Base-by-base conservation (phyloP, 1,284 basidiomycete genomes). In the Cystobasidium pallidum region DNA sequence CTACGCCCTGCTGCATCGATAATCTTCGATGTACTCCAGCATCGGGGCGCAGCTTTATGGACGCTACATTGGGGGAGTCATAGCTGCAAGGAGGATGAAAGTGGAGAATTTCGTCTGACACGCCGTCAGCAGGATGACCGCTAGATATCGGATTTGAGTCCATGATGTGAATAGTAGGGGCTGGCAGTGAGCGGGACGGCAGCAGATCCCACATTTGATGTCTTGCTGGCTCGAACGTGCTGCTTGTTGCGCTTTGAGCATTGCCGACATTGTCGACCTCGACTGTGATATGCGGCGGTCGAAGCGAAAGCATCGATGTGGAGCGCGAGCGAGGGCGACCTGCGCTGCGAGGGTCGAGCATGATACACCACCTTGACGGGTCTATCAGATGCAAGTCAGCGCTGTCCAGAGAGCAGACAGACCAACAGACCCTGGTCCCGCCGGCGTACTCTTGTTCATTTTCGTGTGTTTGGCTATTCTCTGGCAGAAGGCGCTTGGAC, bases 131-230 rank as follows among this genome's bases (percentile, higher is more conserved):
- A 34, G 28, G 36, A 13, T 10, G 57, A 41, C 19, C 32, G 21
- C 4, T 13, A 39, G 13, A 19, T 13, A 19, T 24, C 17, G 32
- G n/a, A 2, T 11, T 39, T 3, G 32, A 17, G 36, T 58, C 24
- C 32, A 58, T 39, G 32, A 58, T 39, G 57, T 58, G 57, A 13
- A 58, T 58, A 58, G 57, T 58, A 11, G 57, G 57, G 15, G 51
- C 30, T 6, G 51, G 51, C 13, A 54, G 24, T 54, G 24, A 54
- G 51, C 24, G 51, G 30, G 24, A 28, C 26, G 26, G 21, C 11
- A 8, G 30, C 51, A 54, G 13, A 32, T 54, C 51, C 4, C 26
- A 13, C 1, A 28, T 13, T 19, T 26, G 24, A 8, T 54, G 26
- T 54, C 15, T 54, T 28, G 51, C 51, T 39, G 7, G 36, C 19